Percentiles rank a stretch among this genome's conserved stretches.
Conservation (phyloP, 1,284 basidiomycete species). For the Kwoniella shivajii region DNA sequence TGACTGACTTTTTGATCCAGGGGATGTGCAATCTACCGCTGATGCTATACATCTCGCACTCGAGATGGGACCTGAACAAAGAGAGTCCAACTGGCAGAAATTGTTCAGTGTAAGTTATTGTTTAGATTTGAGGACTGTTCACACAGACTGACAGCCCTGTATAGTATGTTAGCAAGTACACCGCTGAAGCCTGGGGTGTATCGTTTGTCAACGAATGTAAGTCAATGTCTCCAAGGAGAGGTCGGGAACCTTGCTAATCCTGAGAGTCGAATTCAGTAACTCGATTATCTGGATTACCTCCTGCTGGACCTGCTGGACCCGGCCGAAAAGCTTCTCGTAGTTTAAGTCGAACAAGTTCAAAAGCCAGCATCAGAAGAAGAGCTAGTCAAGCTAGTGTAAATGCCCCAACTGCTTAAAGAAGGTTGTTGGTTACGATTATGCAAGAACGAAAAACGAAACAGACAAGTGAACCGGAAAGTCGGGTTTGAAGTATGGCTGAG, state of each 20-base stretch:
- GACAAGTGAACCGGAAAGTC: no score
- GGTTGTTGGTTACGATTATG: neutral
- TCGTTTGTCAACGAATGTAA: slow-evolving; percentile 79
- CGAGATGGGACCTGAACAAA: slow-evolving; percentile 77
- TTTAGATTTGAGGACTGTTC: slow-evolving; percentile 25
- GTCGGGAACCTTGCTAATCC: no score
- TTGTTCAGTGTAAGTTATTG: slow-evolving; percentile 69
- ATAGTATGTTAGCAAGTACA: slow-evolving; percentile 86
- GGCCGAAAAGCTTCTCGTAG: slow-evolving; percentile 32
- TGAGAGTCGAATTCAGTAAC: slow-evolving; percentile 20
- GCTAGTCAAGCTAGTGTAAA: slow-evolving; percentile 4
- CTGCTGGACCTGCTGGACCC: slow-evolving; percentile 29
- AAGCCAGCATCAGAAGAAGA: slow-evolving; percentile 21
- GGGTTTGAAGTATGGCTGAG: no score
- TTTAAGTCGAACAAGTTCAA: slow-evolving; percentile 25
- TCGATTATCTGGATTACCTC: slow-evolving; percentile 30
- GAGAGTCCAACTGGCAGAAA: slow-evolving; percentile 90
- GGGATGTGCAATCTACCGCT: slow-evolving; percentile 91
- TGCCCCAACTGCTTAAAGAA: neutral
- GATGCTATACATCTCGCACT: slow-evolving; percentile 93
- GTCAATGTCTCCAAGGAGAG: no score
- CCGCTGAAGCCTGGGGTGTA: slow-evolving; percentile 87
- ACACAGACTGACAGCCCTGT: slow-evolving; percentile 2
- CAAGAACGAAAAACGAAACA: no score
- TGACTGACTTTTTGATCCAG: slow-evolving; percentile 13